phyloP scores from a whole-genome alignment of 2,329 filamentous ascomycete species.

The Pseudogymnoascus sp. region DNA sequence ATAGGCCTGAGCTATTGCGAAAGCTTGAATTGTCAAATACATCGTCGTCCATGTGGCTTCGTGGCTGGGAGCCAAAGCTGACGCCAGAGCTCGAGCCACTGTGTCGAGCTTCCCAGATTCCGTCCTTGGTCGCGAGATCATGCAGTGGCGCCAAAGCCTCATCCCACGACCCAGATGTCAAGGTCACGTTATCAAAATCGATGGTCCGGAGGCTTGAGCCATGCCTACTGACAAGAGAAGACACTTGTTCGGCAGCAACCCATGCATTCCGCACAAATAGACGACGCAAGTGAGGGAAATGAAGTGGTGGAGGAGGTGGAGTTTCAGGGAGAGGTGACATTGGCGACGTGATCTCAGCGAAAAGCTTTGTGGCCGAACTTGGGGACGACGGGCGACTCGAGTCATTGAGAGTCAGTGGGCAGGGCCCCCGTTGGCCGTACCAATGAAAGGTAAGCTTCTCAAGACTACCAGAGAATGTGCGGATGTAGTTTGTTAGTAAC shows the following conservation, averaged over 20 bases:
- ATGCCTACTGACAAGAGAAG: conserved; percentile 59
- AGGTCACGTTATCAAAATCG: conserved; percentile 66
- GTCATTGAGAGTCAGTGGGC: conserved; percentile 55
- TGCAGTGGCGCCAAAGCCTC: conserved; percentile 67
- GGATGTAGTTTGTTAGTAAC: conserved; percentile 72
- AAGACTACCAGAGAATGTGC: conserved; percentile 55
- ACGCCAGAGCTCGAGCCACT: conserved; percentile 15
- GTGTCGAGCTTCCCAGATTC: conserved; percentile 10
- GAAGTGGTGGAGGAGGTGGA: conserved; percentile 46
- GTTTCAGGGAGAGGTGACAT: conserved; percentile 53
- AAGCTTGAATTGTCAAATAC: background rate
- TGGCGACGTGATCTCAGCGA: conserved; percentile 54
- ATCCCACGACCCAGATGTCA: conserved; percentile 69
- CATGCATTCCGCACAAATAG: conserved; percentile 64
- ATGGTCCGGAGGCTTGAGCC: conserved; percentile 63
- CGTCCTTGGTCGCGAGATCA: conserved; percentile 15
- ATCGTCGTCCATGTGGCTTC: conserved; percentile 10
- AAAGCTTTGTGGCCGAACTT: conserved; percentile 56
- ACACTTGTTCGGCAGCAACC: conserved; percentile 63
- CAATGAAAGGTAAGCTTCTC: conserved; percentile 70
- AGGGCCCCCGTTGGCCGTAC: conserved; percentile 63
- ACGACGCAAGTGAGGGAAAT: conserved; percentile 58
- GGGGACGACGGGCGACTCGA: conserved; percentile 31
- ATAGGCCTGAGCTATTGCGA: background rate
- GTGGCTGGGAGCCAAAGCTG: background rate